Percentiles rank a stretch among this genome's conserved stretches.
Conservation (phyloP, 225 moss, liverwort and hornwort species). For the Physcomitrium patens region DNA sequence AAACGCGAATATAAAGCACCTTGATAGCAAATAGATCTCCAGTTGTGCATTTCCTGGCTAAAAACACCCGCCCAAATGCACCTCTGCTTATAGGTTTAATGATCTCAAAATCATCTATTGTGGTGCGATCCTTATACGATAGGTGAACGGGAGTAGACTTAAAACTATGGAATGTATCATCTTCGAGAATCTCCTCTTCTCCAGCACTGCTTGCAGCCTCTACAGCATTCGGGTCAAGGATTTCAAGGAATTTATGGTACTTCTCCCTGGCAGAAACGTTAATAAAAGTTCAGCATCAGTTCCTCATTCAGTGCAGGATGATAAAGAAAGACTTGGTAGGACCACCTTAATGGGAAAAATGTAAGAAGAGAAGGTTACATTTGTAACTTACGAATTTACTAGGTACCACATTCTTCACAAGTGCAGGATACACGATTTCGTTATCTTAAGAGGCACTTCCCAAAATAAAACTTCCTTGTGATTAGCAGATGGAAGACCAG, state of each 20-base stretch:
- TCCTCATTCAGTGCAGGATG: slow-evolving; percentile 5
- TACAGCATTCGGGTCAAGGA: slow-evolving; percentile 60
- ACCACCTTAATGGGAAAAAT: not conserved
- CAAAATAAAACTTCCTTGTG: not conserved
- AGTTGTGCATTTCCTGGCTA: slow-evolving; percentile 89
- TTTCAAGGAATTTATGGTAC: slow-evolving; percentile 70
- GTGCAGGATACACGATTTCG: slow-evolving; percentile 3
- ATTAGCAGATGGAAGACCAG: slow-evolving; percentile 7
- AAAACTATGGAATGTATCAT: slow-evolving; percentile 71
- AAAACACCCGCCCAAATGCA: slow-evolving; percentile 92
- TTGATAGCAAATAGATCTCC: slow-evolving; percentile 99
- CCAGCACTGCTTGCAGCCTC: slow-evolving; percentile 73
- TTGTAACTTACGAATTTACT: slow-evolving; percentile 3
- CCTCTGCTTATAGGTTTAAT: slow-evolving; percentile 98
- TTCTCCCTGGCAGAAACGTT: slow-evolving; percentile 71
- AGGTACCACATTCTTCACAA: not conserved
- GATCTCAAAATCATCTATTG: slow-evolving; percentile 96
- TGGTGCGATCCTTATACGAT: slow-evolving; percentile 83
- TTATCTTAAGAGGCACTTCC: not conserved
- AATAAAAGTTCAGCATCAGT: slow-evolving; percentile 15
- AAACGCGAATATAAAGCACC: slow-evolving; percentile 40
- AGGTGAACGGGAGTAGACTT: slow-evolving; percentile 91
- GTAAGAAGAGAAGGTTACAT: slow-evolving; percentile 1
- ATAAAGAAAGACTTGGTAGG: not conserved
- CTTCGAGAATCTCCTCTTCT: slow-evolving; percentile 84